Evolutionary conservation across 306 rosid genomes (phyloP).

Genomic region (Carpinus fangiana): DNA sequence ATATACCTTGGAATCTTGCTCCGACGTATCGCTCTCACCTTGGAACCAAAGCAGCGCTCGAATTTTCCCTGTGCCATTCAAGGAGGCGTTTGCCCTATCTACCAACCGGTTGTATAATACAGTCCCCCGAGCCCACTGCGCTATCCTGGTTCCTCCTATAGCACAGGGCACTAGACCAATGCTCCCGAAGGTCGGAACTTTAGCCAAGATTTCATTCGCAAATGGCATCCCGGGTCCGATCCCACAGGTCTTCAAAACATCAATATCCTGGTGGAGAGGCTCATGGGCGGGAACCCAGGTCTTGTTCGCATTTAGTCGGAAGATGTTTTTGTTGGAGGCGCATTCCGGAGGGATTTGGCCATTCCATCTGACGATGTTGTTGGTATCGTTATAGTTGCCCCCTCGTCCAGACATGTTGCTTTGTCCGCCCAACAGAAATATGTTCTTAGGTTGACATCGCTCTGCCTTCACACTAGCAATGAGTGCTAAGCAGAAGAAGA

Average conservation of each 20-base stretch:
- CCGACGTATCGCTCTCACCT: not conserved
- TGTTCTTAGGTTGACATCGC: not conserved
- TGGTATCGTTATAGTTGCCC: not conserved
- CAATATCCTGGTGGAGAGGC: not conserved
- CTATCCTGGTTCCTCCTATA: not conserved
- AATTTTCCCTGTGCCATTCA: not conserved
- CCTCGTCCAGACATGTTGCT: not conserved
- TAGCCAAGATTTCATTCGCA: not conserved
- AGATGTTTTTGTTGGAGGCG: not conserved
- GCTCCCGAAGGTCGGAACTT: not conserved
- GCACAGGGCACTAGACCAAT: constrained; percentile 3
- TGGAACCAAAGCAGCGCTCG: not conserved
- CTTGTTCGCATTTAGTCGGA: not conserved
- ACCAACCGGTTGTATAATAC: not conserved
- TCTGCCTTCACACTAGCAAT: too few relatives aligned
- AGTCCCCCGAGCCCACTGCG: not conserved
- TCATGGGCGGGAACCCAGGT: not conserved
- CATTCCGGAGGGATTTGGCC: not conserved
- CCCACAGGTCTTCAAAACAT: not conserved
- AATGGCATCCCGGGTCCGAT: not conserved
- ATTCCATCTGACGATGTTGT: not conserved
- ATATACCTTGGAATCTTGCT: not conserved
- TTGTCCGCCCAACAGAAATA: not conserved
- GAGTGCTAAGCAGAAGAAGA: too few relatives aligned
- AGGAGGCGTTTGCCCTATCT: not conserved